Evolutionary conservation across 768 basidiomycete genomes (phyloP), one percentile per base, ranked within the genome.

Genomic region (Psilocybe sp.): DNA sequence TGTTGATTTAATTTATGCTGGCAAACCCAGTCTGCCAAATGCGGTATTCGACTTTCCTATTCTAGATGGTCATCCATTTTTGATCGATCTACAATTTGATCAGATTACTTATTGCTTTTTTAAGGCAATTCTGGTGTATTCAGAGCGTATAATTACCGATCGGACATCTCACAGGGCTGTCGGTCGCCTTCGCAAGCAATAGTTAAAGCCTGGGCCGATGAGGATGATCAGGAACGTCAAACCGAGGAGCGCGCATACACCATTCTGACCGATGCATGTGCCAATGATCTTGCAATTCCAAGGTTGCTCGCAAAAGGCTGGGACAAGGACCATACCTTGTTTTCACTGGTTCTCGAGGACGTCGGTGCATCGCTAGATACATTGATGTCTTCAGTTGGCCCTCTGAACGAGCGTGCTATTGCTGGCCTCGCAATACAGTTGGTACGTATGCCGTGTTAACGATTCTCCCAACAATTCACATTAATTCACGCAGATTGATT

Each of bases 301-400:
- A 32, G 34, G 3, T 16, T 59, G 4, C 49, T 52, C 1, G 45
- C 38, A 7, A 57, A 47, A 31, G 45, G 44, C 1, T 56, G 57
- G 14, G 65, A 67, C 41, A 14, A 32, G 0, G 12, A 46, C 0
- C 60, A 60, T 42, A 58, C 52, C 4, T 56, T 65, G 6, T 55
- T 64, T 39, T 62, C 57, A 1, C 56, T 70, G 10, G 62, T 60
- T 9, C 54, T 68, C 12, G 60, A 63, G 23, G 57, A 58, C 40
- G 55, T 70, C 1, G 65, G 69, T 5, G 61, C 64, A 1, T 60
- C 63, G 4, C 51, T 70, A 13, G 61, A 64, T 28, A 60, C 64
- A 44, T 19, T 68, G 7, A 14, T 44, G 11, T 40, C 59, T 12
- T 61, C 62, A 5, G 46, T 40, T 1, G 38, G 46, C 5, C 45